Evolutionary conservation across 2,329 filamentous ascomycete genomes (phyloP).

Genomic region (Alternaria atra): DNA sequence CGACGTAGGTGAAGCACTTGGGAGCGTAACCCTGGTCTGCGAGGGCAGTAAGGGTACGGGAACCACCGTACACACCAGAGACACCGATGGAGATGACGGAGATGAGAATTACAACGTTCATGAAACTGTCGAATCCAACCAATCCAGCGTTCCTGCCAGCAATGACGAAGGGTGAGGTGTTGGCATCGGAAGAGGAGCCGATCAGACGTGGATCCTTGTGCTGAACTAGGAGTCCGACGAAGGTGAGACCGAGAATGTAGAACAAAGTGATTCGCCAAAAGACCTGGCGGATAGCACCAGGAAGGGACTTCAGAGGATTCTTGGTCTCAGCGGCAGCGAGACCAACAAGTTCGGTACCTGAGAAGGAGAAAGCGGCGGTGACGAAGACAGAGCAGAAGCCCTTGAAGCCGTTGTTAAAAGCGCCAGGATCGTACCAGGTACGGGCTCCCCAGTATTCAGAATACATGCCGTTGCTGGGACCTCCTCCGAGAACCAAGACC

Average conservation of each 20-base stretch:
- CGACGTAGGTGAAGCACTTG: slow-evolving; percentile 78
- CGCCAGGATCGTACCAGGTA: slow-evolving; percentile 66
- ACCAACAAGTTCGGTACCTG: slow-evolving; percentile 69
- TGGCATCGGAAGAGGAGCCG: slow-evolving; percentile 47
- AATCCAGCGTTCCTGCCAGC: slow-evolving; percentile 70
- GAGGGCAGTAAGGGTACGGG: slow-evolving; percentile 65
- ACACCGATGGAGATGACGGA: slow-evolving; percentile 69
- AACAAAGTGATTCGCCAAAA: slow-evolving; percentile 59
- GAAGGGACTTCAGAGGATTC: slow-evolving; percentile 62
- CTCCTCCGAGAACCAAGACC: slow-evolving; percentile 65
- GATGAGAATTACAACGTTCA: slow-evolving; percentile 73
- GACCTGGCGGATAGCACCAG: slow-evolving; percentile 56
- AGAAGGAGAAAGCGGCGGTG: slow-evolving; percentile 69
- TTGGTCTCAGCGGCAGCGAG: slow-evolving; percentile 67
- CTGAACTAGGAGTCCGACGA: slow-evolving; percentile 56
- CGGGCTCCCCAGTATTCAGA: slow-evolving; percentile 65
- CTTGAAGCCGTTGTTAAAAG: slow-evolving; percentile 68
- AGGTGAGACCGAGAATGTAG: slow-evolving; percentile 56
- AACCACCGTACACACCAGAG: slow-evolving; percentile 66
- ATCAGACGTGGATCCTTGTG: slow-evolving; percentile 48
- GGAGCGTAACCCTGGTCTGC: slow-evolving; percentile 72
- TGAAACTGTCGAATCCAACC: slow-evolving; percentile 67
- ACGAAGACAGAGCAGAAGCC: slow-evolving; percentile 71
- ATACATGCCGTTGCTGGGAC: slow-evolving; percentile 59
- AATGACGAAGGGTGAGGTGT: slow-evolving; percentile 72